Base-by-base conservation (phyloP, 129 eudicot genomes). In the Tagetes erecta region DNA sequence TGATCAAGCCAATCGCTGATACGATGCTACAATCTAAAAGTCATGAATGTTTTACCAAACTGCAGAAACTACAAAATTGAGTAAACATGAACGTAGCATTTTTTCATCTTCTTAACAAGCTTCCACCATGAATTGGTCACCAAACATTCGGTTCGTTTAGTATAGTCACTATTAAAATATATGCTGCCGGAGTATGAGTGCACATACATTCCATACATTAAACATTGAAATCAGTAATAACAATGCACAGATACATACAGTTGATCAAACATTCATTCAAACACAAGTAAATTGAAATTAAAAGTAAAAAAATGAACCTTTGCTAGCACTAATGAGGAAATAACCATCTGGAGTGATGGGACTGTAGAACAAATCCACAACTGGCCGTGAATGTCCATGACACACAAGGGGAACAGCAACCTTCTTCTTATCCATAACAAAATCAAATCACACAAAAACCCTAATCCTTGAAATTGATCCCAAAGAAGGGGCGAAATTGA, bases 341-440 rank as follows among this genome's bases (percentile, higher is more conserved):
- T 51, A 85, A 5, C 90, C 95, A 81, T 88, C 95, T 11, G 86
- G 88, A 55, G 90, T 86, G 68, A 88, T 68, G 8, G 95, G 95
- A 40, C 91, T 88, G 34, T 85, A 88, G 80, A 76, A 81, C 82
- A 88, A 86, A 88, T 88, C 95, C 63, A 88, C 95, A 8, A 88
- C 90, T 3, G 95, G 95, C 2, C 95, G 77, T 4, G 91, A 88
- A 85, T 88, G 95, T 0, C 95, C 95, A 71, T 88, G 95, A 73
- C 90, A 88, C 0, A 88, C 90, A 34, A 88, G 78, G 39, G 95
- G 90, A 59, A 88, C 90, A 1, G 86, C 77, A 3, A 83, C 88
- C 76, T 75, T 88, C 85, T 88, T 88, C 80, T 82, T 85, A 65
- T 83, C 90, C 90, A 85, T 85, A 69, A 78, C 49, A 71, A 71